Conservation (phyloP, 768 basidiomycete genomes). For the Tylopilus rubrobrunneus region DNA sequence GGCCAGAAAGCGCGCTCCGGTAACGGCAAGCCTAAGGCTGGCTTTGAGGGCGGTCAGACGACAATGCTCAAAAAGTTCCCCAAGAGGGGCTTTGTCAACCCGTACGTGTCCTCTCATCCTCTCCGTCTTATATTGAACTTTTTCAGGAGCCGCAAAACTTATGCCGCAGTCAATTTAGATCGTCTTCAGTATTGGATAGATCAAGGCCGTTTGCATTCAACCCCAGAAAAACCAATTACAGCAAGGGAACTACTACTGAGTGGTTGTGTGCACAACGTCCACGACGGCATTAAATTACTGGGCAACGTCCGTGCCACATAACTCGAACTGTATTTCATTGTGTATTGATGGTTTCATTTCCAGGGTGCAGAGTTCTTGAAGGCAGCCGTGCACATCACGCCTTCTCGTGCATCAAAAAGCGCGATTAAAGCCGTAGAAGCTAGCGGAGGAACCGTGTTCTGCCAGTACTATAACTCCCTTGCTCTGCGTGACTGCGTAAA, state of each 20-base stretch:
- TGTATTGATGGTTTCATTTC: neutral
- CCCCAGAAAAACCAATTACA: conserved; percentile 81
- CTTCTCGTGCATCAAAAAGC: conserved; percentile 81
- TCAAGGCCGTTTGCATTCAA: conserved; percentile 73
- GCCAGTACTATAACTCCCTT: conserved; percentile 88
- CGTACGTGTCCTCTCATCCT: conserved; percentile 47
- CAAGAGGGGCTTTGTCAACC: conserved; percentile 91
- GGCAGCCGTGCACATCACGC: conserved; percentile 70
- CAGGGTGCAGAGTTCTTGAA: conserved; percentile 68
- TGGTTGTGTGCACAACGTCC: conserved; percentile 82
- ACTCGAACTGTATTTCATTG: neutral
- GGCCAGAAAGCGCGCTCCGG: conserved; percentile 94
- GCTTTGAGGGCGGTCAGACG: conserved; percentile 97
- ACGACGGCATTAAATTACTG: conserved; percentile 89
- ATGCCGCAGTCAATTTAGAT: conserved; percentile 82
- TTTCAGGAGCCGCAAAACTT: conserved; percentile 66
- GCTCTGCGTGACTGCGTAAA: conserved; percentile 78
- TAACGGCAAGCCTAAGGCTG: conserved; percentile 71
- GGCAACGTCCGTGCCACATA: conserved; percentile 57
- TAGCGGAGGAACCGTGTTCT: conserved; percentile 78
- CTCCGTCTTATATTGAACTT: neutral
- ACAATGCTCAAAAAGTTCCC: conserved; percentile 88
- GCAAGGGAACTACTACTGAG: conserved; percentile 80
- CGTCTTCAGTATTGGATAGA: conserved; percentile 90
- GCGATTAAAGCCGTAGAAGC: conserved; percentile 84